phyloP scores from a whole-genome alignment of 208 protist species.

The Novymonas esmeraldas region DNA sequence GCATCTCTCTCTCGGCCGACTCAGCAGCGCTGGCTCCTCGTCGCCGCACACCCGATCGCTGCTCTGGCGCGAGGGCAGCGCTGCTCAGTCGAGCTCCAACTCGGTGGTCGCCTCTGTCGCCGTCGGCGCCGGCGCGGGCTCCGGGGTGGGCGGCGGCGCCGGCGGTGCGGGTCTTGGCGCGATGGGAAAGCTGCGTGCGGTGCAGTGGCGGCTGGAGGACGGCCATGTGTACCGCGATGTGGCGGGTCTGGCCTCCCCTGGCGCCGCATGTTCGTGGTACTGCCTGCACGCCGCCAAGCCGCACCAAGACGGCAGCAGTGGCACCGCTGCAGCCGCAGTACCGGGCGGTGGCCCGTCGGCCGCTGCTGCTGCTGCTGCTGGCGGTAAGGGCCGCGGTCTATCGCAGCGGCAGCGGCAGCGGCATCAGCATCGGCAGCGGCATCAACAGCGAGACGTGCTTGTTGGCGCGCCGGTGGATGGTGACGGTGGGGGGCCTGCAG shows the following conservation, averaged over 20 bases:
- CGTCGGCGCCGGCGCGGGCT: constrained; percentile 3
- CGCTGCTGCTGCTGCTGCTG: background rate
- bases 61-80: constrained; percentile 7
- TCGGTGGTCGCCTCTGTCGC: constrained; percentile 9
- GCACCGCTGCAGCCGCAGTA: background rate
- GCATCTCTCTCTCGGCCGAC: constrained; percentile 22
- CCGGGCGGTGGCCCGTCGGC: background rate
- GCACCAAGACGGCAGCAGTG: constrained; percentile 17
- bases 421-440: background rate
- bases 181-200: constrained; percentile 4
- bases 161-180: background rate
- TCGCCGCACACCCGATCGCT: constrained; percentile 11
- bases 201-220: constrained; percentile 7
- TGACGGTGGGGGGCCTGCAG: background rate
- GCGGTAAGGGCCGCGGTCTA: background rate
- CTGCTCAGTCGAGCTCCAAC: constrained; percentile 11
- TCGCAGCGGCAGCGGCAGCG: background rate
- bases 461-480: background rate
- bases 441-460: background rate
- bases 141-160: background rate
- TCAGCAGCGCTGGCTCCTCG: constrained; percentile 25
- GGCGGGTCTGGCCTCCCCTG: background rate
- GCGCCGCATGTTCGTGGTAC: constrained; percentile 44
- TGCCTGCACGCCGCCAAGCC: constrained; percentile 41
- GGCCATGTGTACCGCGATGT: constrained; percentile 4